Base-by-base conservation (phyloP, 345 rosid genomes). In the Leavenworthia alabamica region DNA sequence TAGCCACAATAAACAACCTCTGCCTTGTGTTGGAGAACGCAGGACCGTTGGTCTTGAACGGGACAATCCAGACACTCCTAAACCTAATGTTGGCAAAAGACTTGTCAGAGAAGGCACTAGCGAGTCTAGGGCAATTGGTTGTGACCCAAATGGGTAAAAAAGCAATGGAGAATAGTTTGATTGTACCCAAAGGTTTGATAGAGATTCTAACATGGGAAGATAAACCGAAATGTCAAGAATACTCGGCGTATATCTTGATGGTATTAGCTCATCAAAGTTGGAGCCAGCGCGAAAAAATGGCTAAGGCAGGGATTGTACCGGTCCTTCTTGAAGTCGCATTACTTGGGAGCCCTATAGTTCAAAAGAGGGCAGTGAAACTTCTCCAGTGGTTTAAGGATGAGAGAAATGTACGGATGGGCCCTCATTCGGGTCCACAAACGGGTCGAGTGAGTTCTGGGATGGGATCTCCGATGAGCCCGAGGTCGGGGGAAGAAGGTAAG, bases 371-470 rank as follows among this genome's bases (percentile, higher is more conserved):
- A 2, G 7, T 82, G 49, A 93, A 89, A 49, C 59, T 93, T 49
- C 62, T 93, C 50, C 94, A 93, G 11, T 89, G 99, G 99, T 93
- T 93, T 44, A 89, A 86, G 68, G 94, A 89, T 13, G 99, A 82
- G 73, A 81, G 97, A 71, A 85, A 82, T 62, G 61, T 71, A 10
- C 81, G 77, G 71, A 80, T 93, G 76, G 96, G 94, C n/a, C 96
- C 88, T 4, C 99, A 93, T 72, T 93, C 99, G 0, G 99, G 99
- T 27, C 97, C 99, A 0, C 99, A 86, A 60, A 62, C 85, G 7
- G 77, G 86, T 26, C 73, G 84, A 65, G 7, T 66, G 5, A 53
- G 67, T 28, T 29, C 39, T 0, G 64, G 73, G 8, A 74, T 82
- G 41, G 90, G 88, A 6, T 85, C 96, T 9, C 96, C 88, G 5